Evolutionary conservation across 2,329 filamentous ascomycete genomes (phyloP).

Genomic region (Fusarium sp.): DNA sequence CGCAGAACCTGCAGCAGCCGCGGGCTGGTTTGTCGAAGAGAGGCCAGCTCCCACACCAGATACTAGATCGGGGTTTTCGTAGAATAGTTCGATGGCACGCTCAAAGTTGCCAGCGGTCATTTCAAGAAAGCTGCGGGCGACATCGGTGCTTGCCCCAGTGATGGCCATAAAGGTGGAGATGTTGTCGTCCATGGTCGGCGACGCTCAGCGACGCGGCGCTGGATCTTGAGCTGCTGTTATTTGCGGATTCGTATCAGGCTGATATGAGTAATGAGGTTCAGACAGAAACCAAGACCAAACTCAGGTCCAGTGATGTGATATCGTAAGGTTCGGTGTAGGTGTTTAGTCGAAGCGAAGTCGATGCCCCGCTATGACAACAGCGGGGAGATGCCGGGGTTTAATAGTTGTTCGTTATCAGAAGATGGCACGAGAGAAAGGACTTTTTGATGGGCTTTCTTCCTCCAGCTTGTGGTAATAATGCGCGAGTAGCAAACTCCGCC

Average conservation of each 20-base stretch:
- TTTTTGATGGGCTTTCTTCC: neutral
- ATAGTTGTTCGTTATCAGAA: neutral
- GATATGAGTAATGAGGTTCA: neutral
- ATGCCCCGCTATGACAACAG: slow-evolving; percentile 38
- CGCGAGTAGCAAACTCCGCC: slow-evolving; percentile 1
- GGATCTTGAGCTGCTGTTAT: slow-evolving; percentile 1
- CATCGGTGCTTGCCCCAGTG: slow-evolving; percentile 77
- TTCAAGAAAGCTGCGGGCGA: slow-evolving; percentile 84
- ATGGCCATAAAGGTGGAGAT: slow-evolving; percentile 84
- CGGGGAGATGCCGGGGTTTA: slow-evolving; percentile 13
- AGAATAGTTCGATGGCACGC: slow-evolving; percentile 90
- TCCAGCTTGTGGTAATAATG: slow-evolving; percentile 4
- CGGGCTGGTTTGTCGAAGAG: slow-evolving; percentile 34
- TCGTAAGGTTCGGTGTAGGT: slow-evolving; percentile 37
- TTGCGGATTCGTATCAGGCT: neutral
- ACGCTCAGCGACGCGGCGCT: slow-evolving; percentile 11
- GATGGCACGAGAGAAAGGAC: neutral
- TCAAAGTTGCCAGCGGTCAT: slow-evolving; percentile 86
- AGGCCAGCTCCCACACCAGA: slow-evolving; percentile 51
- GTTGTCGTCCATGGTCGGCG: slow-evolving; percentile 71
- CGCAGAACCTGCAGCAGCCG: slow-evolving; percentile 37
- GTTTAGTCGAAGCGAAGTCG: slow-evolving; percentile 21
- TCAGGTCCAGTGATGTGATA: slow-evolving; percentile 3
- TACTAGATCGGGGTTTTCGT: slow-evolving; percentile 82
- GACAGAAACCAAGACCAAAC: neutral